Percentiles rank a stretch among this genome's conserved stretches.
Evolutionary conservation across 345 rosid genomes (phyloP).

Genomic region (Geranium rotundifolium): DNA sequence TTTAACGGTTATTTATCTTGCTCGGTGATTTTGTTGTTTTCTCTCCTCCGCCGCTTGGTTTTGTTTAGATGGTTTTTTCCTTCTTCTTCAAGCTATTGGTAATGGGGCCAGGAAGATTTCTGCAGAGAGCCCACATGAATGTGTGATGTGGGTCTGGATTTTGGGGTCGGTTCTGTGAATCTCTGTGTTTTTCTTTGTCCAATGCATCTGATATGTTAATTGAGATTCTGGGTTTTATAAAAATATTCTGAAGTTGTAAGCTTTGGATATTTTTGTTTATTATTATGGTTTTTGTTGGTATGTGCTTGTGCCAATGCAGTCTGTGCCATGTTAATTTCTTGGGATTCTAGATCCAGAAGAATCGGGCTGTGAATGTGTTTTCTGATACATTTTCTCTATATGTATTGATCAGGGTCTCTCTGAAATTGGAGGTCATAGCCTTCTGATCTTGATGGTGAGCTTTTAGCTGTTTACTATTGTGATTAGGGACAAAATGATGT

Average conservation of each 20-base stretch:
- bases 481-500: neutral
- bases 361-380: neutral
- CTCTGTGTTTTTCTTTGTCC: too few species aligned
- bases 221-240: neutral
- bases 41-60: slow-evolving; percentile 1
- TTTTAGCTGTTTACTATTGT: slow-evolving; percentile 1
- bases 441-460: slow-evolving; percentile 71
- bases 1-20: neutral
- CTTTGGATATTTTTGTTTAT: neutral
- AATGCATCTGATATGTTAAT: neutral
- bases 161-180: neutral
- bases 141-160: neutral
- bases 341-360: slow-evolving; percentile 21
- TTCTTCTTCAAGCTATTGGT: neutral
- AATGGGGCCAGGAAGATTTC: neutral
- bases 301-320: neutral
- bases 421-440: slow-evolving; percentile 43
- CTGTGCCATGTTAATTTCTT: neutral
- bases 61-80: slow-evolving; percentile 1
- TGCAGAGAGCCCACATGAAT: neutral
- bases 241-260: neutral
- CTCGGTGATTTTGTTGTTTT: neutral
- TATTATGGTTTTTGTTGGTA: neutral
- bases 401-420: slow-evolving; percentile 54
- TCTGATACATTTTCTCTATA: slow-evolving; percentile 25